phyloP scores from a whole-genome alignment of 2,329 filamentous ascomycete genomes.

The Ceratocystis harringtonii region DNA sequence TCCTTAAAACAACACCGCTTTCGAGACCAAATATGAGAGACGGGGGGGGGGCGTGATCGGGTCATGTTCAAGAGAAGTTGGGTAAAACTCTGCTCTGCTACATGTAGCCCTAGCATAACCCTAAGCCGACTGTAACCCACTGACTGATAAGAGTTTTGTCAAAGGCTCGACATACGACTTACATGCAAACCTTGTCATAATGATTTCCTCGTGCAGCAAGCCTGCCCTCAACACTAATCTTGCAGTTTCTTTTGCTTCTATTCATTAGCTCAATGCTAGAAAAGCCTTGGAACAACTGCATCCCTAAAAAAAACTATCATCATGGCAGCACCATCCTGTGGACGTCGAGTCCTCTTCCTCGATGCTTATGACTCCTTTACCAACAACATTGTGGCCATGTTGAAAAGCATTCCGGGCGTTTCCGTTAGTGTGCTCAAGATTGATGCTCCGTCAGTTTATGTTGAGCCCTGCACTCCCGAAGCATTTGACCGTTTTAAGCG shows the following conservation, averaged over 20 bases:
- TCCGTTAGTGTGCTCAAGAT: constrained; percentile 55
- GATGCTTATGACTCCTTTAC: constrained; percentile 96
- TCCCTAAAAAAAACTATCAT: not conserved
- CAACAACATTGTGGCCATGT: constrained; percentile 78
- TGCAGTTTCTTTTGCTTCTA: not conserved
- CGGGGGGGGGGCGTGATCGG: not conserved
- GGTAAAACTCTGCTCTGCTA: not conserved
- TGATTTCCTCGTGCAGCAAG: not conserved
- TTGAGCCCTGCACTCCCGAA: constrained; percentile 25
- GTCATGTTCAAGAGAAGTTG: not conserved
- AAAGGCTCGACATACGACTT: not conserved
- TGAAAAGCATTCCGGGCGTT: constrained; percentile 53
- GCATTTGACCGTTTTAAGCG: constrained; percentile 27
- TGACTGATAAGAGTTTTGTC: not conserved
- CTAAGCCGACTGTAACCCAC: not conserved
- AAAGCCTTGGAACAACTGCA: not conserved
- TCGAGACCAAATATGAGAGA: not conserved
- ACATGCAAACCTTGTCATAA: not conserved
- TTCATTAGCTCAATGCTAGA: not conserved
- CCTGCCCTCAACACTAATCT: not conserved
- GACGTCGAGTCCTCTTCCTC: constrained; percentile 58
- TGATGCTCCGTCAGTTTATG: constrained; percentile 40
- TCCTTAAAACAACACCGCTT: too few species aligned
- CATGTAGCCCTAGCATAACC: not conserved
- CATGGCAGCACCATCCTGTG: constrained; percentile 20